phyloP scores from a whole-genome alignment of 192 early-diverging fungal genomes.

The Helicostylum pulchrum region DNA sequence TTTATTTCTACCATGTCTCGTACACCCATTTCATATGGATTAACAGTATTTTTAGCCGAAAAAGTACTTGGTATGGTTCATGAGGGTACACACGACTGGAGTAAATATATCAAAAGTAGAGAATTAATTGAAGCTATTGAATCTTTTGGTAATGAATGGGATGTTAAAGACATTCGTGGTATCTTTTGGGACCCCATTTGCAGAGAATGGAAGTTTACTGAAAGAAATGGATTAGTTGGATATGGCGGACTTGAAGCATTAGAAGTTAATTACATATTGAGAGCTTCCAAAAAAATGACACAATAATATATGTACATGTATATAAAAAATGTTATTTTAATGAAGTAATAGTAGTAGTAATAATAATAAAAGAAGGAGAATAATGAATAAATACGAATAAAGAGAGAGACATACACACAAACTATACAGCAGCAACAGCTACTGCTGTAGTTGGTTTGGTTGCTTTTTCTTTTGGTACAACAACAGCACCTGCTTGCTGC shows the following conservation, averaged over 20 bases:
- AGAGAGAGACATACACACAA: too few relatives aligned
- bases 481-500: not conserved
- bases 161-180: conserved; percentile 50
- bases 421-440: too few relatives aligned
- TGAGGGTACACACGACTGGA: conserved; percentile 80
- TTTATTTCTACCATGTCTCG: conserved; percentile 93
- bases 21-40: conserved; percentile 65
- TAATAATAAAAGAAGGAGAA: not conserved
- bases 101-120: conserved; percentile 78
- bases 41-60: conserved; percentile 84
- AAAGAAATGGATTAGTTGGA: conserved; percentile 22
- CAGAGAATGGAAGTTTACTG: conserved; percentile 40
- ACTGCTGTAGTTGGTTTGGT: too few relatives aligned
- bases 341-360: not conserved
- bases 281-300: conserved; percentile 9
- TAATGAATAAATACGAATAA: not conserved
- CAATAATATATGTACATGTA: not conserved
- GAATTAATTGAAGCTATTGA: conserved; percentile 60
- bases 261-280: conserved; percentile 45
- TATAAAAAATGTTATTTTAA: not conserved
- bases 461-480: not conserved
- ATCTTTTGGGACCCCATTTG: conserved; percentile 55
- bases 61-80: conserved; percentile 75
- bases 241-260: conserved; percentile 26
- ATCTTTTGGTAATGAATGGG: conserved; percentile 39